These are phyloP conservation scores for Elaeagnus macrophylla DNA, from an alignment of 306 rosid genomes.

Conservation along the genomic window DNA sequence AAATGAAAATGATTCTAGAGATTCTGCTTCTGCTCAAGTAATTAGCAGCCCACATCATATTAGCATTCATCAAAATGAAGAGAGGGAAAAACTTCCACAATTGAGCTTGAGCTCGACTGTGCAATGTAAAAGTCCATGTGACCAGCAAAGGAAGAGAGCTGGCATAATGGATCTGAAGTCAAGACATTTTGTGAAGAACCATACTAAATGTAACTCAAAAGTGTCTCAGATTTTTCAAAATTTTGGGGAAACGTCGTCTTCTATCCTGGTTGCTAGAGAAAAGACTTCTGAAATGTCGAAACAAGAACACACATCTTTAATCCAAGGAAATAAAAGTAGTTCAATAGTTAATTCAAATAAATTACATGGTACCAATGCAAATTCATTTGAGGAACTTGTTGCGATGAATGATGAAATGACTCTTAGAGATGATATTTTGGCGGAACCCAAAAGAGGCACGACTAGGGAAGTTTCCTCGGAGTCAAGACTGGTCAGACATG, in stretches of 20 bases:
- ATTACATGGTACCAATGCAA: constrained; percentile 22
- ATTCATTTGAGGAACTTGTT: constrained; percentile 15
- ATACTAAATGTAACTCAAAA: constrained; percentile 21
- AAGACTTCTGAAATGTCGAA: constrained; percentile 20
- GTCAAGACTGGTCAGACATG: constrained; percentile 14
- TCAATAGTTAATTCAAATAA: constrained; percentile 29
- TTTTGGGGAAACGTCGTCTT: constrained; percentile 22
- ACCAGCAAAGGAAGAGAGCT: constrained; percentile 17
- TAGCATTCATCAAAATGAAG: constrained; percentile 27
- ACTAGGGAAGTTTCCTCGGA: constrained; percentile 6
- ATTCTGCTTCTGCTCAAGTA: constrained; percentile 22
- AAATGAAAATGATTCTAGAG: constrained; percentile 26
- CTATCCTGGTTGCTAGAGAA: constrained; percentile 24
- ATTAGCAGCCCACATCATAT: constrained; percentile 9
- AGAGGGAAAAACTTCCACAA: constrained; percentile 22
- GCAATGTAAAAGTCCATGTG: constrained; percentile 24
- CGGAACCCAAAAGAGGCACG: constrained; percentile 2
- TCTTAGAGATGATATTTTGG: constrained; percentile 19
- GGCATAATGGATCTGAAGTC: constrained; percentile 25
- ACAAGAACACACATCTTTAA: constrained; percentile 19
- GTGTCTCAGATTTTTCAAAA: constrained; percentile 21
- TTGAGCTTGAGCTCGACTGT: constrained; percentile 23
- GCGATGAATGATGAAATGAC: constrained; percentile 22
- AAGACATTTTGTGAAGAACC: constrained; percentile 19
- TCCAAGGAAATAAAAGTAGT: constrained; percentile 26